Percentiles rank a stretch among this genome's conserved stretches.
phyloP scores from a whole-genome alignment of 345 rosid genomes.

The Murraya koenigii region DNA sequence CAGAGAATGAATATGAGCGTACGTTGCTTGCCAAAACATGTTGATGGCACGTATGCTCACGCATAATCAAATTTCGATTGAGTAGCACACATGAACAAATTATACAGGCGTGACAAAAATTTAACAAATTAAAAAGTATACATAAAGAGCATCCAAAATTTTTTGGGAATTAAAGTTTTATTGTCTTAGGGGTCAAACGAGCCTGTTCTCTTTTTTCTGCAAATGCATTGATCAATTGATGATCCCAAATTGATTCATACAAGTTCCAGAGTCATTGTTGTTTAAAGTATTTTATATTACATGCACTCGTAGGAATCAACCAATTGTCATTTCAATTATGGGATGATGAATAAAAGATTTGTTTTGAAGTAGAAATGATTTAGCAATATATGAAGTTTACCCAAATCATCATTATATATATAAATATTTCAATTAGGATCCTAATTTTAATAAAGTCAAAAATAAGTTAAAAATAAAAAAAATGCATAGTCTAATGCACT shows the following conservation, averaged over 20 bases:
- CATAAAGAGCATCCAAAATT: too few relatives aligned
- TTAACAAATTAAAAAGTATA: too few relatives aligned
- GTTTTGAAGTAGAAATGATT: not conserved
- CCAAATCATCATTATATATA: not conserved
- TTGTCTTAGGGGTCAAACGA: too few relatives aligned
- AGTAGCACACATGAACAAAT: too few relatives aligned
- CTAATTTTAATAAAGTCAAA: too few relatives aligned
- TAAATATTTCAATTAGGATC: too few relatives aligned
- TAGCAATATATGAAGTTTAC: not conserved
- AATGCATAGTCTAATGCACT: too few relatives aligned
- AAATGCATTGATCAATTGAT: not conserved
- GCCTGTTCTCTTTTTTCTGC: not conserved
- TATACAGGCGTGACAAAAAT: too few relatives aligned
- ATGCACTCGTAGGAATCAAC: too few relatives aligned
- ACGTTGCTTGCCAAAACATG: constrained; percentile 13
- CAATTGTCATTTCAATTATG: not conserved
- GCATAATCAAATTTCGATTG: not conserved
- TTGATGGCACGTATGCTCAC: not conserved
- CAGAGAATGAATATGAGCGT: not conserved
- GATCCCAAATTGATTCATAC: not conserved
- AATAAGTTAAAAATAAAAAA: too few relatives aligned
- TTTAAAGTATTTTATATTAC: not conserved
- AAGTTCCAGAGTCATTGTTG: not conserved
- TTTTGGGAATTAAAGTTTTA: too few relatives aligned
- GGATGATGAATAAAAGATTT: not conserved